phyloP scores from a whole-genome alignment of 2,329 filamentous ascomycete genomes.

The Colletotrichum liaoningense region DNA sequence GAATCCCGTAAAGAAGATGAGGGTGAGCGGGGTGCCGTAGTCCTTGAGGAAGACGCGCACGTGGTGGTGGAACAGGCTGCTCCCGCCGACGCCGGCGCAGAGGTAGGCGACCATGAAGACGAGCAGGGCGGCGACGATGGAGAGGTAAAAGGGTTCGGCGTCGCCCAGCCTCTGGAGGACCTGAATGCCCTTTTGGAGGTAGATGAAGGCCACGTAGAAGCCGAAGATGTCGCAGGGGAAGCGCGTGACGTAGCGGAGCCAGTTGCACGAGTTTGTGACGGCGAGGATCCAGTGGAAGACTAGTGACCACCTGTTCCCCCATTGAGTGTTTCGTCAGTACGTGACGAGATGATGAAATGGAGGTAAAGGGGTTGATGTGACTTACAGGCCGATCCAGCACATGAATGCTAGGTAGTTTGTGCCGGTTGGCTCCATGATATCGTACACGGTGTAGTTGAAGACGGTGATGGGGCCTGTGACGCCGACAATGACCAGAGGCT shows the following conservation, averaged over 20 bases:
- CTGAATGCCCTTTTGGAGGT: constrained; percentile 90
- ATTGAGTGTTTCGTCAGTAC: not conserved
- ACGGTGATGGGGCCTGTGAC: constrained; percentile 94
- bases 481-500: constrained; percentile 90
- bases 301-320: constrained; percentile 75
- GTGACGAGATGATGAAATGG: not conserved
- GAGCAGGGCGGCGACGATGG: constrained; percentile 79
- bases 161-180: constrained; percentile 81
- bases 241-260: constrained; percentile 86
- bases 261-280: constrained; percentile 88
- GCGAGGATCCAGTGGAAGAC: constrained; percentile 88
- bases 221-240: constrained; percentile 96
- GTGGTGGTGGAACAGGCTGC: constrained; percentile 78
- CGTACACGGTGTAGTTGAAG: constrained; percentile 94
- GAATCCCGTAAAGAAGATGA: constrained; percentile 91
- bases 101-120: constrained; percentile 83
- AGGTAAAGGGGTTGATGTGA: constrained; percentile 13
- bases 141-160: constrained; percentile 79
- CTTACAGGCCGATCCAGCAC: constrained; percentile 87
- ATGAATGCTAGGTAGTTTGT: constrained; percentile 90
- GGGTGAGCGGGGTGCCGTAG: constrained; percentile 85
- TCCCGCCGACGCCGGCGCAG: constrained; percentile 77
- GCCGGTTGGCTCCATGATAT: constrained; percentile 82
- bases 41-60: constrained; percentile 88
- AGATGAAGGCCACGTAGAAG: constrained; percentile 93